phyloP scores from a whole-genome alignment of 73 alveolate genomes.

The Paramecium biaurelia region DNA sequence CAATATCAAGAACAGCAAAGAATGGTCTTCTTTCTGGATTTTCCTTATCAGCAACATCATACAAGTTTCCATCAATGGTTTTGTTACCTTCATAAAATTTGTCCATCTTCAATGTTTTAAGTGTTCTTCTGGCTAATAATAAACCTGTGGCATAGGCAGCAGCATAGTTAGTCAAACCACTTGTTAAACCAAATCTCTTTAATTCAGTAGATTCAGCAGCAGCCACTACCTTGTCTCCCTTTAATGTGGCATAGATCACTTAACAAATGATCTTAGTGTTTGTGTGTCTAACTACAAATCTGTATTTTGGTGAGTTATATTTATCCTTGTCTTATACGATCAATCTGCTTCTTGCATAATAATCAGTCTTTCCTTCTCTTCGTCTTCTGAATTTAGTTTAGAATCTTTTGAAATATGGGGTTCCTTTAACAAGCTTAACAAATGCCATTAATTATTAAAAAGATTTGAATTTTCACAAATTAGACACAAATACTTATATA shows the following conservation, averaged over 20 bases:
- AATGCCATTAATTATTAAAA: constrained; percentile 88
- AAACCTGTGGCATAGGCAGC: constrained; percentile 99
- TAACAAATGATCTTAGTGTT: constrained; percentile 97
- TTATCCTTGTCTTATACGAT: constrained; percentile 98
- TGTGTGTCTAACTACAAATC: constrained; percentile 99
- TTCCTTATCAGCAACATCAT: constrained; percentile 79
- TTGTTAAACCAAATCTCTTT: constrained; percentile 91
- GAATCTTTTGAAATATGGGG: constrained; percentile 98
- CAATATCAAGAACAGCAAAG: constrained; percentile 98
- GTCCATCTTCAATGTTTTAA: constrained; percentile 92
- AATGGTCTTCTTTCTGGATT: constrained; percentile 94
- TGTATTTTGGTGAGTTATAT: constrained; percentile 99
- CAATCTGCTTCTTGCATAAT: constrained; percentile 98
- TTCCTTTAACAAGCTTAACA: constrained; percentile 97
- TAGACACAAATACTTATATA: not conserved
- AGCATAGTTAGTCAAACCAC: constrained; percentile 99
- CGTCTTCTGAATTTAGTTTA: constrained; percentile 99
- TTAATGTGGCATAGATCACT: constrained; percentile 93
- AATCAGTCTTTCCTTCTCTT: constrained; percentile 99
- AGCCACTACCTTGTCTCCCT: constrained; percentile 97
- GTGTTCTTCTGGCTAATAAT: constrained; percentile 97
- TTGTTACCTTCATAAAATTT: constrained; percentile 90
- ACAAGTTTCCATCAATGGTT: constrained; percentile 89
- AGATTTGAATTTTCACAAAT: constrained; percentile 17
- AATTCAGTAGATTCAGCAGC: constrained; percentile 97